phyloP scores from a whole-genome alignment of 768 basidiomycete species.

The Gautieria morchelliformis region DNA sequence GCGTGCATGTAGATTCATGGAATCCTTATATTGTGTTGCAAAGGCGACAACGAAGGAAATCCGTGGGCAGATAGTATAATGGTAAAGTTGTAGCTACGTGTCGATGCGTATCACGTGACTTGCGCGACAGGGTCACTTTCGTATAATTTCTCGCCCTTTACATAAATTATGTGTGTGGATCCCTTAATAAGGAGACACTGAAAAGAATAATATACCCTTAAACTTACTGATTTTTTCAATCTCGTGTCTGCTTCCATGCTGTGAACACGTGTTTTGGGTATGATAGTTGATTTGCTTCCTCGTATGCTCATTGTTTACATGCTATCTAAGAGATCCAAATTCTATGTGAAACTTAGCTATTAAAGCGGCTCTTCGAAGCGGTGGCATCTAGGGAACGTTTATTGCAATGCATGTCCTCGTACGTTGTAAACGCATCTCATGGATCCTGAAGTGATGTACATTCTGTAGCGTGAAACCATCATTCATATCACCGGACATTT shows the following conservation, averaged over 20 bases:
- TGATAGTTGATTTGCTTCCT: background rate
- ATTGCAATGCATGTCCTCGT: background rate
- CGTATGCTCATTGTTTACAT: background rate
- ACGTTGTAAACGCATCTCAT: background rate
- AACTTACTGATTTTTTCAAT: background rate
- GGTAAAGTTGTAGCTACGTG: no score
- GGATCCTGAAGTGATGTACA: background rate
- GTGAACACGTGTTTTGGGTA: background rate
- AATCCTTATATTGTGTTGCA: background rate
- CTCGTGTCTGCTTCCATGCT: background rate
- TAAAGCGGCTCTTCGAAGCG: background rate
- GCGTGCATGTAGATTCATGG: background rate
- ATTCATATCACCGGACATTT: conserved; percentile 1
- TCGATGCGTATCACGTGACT: no score
- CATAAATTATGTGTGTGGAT: background rate
- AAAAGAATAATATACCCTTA: background rate
- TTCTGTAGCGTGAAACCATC: background rate
- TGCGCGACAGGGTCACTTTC: no score
- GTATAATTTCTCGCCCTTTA: background rate
- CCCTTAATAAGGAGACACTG: background rate
- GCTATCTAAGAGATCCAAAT: background rate
- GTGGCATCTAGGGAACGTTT: background rate
- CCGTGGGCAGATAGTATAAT: no score
- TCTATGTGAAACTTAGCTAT: background rate
- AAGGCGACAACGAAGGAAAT: no score